A percentile compares a stretch with the other conserved stretches of the same genome.
phyloP scores from a whole-genome alignment of 257 asterid species.

The Mitragyna speciosa region DNA sequence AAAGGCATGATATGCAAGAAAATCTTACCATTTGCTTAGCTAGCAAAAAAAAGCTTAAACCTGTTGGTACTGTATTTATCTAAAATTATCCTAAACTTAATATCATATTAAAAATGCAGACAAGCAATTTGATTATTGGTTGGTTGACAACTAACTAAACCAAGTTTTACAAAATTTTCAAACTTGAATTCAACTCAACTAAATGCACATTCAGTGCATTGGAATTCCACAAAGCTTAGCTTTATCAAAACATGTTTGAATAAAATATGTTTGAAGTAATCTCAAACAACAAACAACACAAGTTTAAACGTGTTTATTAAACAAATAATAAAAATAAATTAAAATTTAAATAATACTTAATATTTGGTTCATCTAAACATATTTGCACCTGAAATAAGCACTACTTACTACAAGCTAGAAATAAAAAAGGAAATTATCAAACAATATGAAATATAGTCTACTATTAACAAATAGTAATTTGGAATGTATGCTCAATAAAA shows the following conservation, averaged over 20 bases:
- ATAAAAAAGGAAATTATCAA: background rate
- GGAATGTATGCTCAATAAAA: conserved; percentile 23
- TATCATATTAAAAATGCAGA: no score
- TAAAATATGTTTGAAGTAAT: no score
- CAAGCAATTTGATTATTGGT: background rate
- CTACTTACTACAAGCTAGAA: background rate
- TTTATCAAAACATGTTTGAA: no score
- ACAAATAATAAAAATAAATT: background rate
- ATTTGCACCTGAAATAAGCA: background rate
- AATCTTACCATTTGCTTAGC: conserved; percentile 2
- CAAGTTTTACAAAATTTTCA: background rate
- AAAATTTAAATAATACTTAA: background rate
- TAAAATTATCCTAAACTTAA: no score
- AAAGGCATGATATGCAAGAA: conserved; percentile 12
- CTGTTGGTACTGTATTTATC: background rate
- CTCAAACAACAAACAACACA: background rate
- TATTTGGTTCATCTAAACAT: background rate
- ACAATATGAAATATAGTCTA: background rate
- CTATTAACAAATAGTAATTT: background rate
- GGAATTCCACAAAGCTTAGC: no score
- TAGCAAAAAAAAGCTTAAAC: conserved; percentile 14
- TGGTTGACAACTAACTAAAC: background rate
- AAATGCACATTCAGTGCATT: background rate
- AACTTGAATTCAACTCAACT: background rate
- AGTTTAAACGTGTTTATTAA: background rate